A percentile compares a stretch with the other conserved stretches of the same genome.
These are phyloP conservation scores for Symmetrospora coprosmae DNA, from an alignment of 768 basidiomycete genomes.

Conservation along the genomic window DNA sequence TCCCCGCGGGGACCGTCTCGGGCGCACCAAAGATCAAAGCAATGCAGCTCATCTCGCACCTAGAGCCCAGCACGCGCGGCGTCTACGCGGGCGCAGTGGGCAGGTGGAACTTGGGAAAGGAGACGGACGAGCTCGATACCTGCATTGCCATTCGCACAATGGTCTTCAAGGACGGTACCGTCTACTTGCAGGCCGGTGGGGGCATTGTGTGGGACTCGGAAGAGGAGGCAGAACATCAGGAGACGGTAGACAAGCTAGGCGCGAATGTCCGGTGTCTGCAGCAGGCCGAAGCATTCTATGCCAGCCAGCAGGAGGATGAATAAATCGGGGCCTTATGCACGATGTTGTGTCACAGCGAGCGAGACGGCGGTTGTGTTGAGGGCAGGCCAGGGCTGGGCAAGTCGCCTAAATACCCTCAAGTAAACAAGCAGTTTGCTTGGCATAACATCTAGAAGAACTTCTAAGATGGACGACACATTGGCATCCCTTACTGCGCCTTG, in stretches of 20 bases:
- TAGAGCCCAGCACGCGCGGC: conserved; percentile 79
- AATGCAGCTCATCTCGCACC: conserved; percentile 71
- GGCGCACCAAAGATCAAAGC: conserved; percentile 99
- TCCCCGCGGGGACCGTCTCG: conserved; percentile 96
- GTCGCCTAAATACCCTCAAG: too few relatives aligned
- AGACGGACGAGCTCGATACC: conserved; percentile 77
- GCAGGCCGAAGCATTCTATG: conserved; percentile 50
- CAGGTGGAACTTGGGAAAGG: conserved; percentile 82
- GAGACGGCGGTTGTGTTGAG: too few relatives aligned
- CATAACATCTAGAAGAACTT: too few relatives aligned
- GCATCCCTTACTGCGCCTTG: conserved; percentile 29
- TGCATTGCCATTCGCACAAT: conserved; percentile 98
- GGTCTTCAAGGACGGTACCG: conserved; percentile 82
- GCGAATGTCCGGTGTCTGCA: conserved; percentile 75
- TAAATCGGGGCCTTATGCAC: not conserved
- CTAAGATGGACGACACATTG: not conserved
- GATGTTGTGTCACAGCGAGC: too few relatives aligned
- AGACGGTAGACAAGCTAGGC: conserved; percentile 86
- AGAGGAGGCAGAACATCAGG: conserved; percentile 91
- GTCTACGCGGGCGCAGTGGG: conserved; percentile 96
- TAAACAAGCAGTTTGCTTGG: too few relatives aligned
- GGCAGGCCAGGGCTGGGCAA: too few relatives aligned
- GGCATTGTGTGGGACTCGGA: conserved; percentile 94
- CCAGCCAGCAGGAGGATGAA: not conserved
- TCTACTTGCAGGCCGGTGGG: conserved; percentile 83